phyloP scores from a whole-genome alignment of 2,329 filamentous ascomycete genomes.

The Alternaria sp. region DNA sequence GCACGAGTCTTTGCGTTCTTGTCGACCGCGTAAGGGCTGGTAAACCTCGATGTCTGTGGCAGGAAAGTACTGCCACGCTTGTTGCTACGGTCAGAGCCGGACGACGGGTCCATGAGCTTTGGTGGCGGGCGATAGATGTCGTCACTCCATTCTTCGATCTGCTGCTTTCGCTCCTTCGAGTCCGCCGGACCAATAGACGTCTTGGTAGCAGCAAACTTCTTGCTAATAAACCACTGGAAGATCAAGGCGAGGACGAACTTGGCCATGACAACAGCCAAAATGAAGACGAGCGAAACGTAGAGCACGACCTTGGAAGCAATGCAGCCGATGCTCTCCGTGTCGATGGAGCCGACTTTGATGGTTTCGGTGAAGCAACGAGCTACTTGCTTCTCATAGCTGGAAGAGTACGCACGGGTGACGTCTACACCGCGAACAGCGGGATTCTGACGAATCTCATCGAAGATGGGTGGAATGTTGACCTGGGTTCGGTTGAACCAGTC shows the following conservation, averaged over 20 bases:
- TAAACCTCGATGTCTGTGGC: conserved; percentile 93
- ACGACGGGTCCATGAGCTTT: conserved; percentile 76
- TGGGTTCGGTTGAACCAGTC: conserved; percentile 88
- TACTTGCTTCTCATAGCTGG: conserved; percentile 77
- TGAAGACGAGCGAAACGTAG: conserved; percentile 90
- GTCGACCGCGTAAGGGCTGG: conserved; percentile 84
- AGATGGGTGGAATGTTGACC: conserved; percentile 77
- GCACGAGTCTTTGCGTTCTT: conserved; percentile 61
- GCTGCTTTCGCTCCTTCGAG: conserved; percentile 82
- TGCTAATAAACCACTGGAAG: conserved; percentile 96
- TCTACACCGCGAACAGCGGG: conserved; percentile 80
- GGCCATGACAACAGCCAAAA: conserved; percentile 83
- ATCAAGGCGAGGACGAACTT: conserved; percentile 89
- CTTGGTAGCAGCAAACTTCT: conserved; percentile 82
- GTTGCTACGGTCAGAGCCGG: conserved; percentile 72
- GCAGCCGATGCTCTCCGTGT: conserved; percentile 95
- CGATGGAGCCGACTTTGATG: conserved; percentile 93
- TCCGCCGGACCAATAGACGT: conserved; percentile 79
- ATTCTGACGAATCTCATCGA: conserved; percentile 79
- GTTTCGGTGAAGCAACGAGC: conserved; percentile 91
- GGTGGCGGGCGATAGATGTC: conserved; percentile 94
- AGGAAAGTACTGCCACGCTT: conserved; percentile 86
- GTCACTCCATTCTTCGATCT: conserved; percentile 98
- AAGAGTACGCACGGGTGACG: conserved; percentile 87
- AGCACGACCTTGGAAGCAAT: conserved; percentile 97